Conservation (phyloP, 805 yeast species). For the Candida easanensis region DNA sequence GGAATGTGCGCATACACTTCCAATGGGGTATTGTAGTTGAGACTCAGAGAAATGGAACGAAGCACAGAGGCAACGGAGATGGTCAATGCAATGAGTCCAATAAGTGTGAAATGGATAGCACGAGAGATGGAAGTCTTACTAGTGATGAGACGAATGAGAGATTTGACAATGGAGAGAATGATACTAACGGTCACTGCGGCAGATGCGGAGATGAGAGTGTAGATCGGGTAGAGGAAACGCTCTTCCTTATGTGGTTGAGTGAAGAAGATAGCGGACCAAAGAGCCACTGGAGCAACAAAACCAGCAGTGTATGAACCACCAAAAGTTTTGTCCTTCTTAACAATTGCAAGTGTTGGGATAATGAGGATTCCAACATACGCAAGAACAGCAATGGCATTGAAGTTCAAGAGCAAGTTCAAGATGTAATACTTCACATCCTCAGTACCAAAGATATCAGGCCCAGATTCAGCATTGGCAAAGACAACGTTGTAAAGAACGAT, state of each 20-base stretch:
- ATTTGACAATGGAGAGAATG: not conserved
- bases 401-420: constrained; percentile 68
- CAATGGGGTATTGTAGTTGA: constrained; percentile 75
- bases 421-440: constrained; percentile 77
- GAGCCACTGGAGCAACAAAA: constrained; percentile 47
- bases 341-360: constrained; percentile 25
- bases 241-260: constrained; percentile 92
- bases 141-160: constrained; percentile 5
- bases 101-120: not conserved
- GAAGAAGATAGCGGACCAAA: constrained; percentile 70
- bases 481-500: constrained; percentile 81
- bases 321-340: constrained; percentile 12
- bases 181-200: constrained; percentile 50
- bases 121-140: constrained; percentile 1
- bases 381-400: constrained; percentile 52
- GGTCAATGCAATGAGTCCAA: constrained; percentile 14
- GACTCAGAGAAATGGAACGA: constrained; percentile 57
- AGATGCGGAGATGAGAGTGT: constrained; percentile 61
- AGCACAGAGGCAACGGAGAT: constrained; percentile 33
- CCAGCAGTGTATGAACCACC: constrained; percentile 11
- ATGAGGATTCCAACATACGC: constrained; percentile 38
- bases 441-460: constrained; percentile 88
- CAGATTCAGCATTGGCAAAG: constrained; percentile 58
- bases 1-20: constrained; percentile 48
- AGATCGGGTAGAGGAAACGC: constrained; percentile 82